A percentile compares a stretch with the other conserved stretches of the same genome.
Conservation (phyloP, 2,329 filamentous ascomycete species). For the Colletotrichum liaoningense region DNA sequence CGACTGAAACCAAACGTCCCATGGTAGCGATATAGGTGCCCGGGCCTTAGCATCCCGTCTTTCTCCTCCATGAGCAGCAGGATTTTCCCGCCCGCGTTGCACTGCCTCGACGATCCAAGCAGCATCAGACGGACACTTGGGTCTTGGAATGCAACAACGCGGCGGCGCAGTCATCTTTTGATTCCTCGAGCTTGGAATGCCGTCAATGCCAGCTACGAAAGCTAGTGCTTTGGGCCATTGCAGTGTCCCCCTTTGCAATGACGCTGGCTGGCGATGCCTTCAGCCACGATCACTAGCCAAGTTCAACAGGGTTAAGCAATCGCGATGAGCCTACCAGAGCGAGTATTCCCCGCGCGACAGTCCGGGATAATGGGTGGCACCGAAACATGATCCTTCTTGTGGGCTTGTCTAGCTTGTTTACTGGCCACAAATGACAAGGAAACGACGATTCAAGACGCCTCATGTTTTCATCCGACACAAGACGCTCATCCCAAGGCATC, state of each 20-base stretch:
- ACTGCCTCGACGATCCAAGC: constrained; percentile 29
- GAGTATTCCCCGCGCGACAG: background rate
- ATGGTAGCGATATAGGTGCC: constrained; percentile 29
- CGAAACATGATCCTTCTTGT: background rate
- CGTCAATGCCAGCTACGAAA: background rate
- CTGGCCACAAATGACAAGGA: constrained; percentile 7
- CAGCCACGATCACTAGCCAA: background rate
- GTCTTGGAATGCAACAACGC: background rate
- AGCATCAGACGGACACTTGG: constrained; percentile 15
- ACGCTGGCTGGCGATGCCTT: background rate
- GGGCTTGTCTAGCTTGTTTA: constrained; percentile 19
- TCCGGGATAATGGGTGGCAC: constrained; percentile 5
- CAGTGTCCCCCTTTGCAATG: constrained; percentile 7
- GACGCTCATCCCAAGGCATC: background rate
- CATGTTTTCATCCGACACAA: constrained; percentile 6
- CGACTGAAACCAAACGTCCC: constrained; percentile 33
- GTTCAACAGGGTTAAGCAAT: background rate
- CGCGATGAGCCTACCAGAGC: constrained; percentile 1
- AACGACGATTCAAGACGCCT: constrained; percentile 11
- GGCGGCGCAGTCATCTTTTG: constrained; percentile 13
- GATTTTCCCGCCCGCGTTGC: constrained; percentile 25
- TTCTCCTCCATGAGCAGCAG: constrained; percentile 1
- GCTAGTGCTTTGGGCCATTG: background rate
- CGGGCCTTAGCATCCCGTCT: constrained; percentile 26
- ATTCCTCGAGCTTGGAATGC: background rate